Percentiles rank a stretch among this genome's conserved stretches.
Conservation (phyloP, 2,329 filamentous ascomycete species). For the Ploettnerulaceae sp. region DNA sequence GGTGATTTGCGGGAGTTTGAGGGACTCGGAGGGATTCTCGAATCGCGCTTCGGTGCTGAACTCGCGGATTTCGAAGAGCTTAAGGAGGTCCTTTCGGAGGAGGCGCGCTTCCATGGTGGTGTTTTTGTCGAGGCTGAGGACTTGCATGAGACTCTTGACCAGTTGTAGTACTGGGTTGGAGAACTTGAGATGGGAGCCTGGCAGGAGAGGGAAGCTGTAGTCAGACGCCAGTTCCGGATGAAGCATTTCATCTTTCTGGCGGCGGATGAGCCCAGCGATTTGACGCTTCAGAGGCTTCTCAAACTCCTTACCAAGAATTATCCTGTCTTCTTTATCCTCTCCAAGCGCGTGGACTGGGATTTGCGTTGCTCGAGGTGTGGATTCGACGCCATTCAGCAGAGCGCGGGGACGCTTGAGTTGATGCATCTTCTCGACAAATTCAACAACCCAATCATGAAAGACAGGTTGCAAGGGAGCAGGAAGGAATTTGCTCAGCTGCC, state of each 20-base stretch:
- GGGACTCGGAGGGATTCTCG: conserved; percentile 72
- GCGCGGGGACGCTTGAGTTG: conserved; percentile 68
- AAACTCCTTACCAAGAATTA: conserved; percentile 75
- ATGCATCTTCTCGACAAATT: conserved; percentile 95
- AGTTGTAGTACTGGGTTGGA: conserved; percentile 82
- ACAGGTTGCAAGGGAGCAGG: conserved; percentile 73
- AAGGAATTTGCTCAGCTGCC: conserved; percentile 91
- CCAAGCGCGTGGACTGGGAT: conserved; percentile 52
- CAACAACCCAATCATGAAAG: conserved; percentile 89
- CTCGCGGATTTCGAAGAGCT: conserved; percentile 89
- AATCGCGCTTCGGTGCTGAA: conserved; percentile 88
- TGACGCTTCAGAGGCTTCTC: conserved; percentile 89
- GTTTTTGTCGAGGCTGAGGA: conserved; percentile 84
- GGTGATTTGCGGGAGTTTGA: conserved; percentile 70
- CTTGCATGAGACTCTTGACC: conserved; percentile 89
- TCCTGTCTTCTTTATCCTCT: conserved; percentile 52
- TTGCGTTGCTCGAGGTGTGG: conserved; percentile 54
- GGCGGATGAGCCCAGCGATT: conserved; percentile 72
- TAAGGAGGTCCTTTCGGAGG: conserved; percentile 81
- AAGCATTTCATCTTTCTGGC: conserved; percentile 82
- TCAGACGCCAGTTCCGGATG: conserved; percentile 84
- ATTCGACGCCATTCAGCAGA: conserved; percentile 40
- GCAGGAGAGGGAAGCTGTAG: conserved; percentile 78
- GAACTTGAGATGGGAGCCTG: conserved; percentile 60
- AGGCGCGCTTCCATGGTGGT: conserved; percentile 84